Percentiles rank a stretch among this genome's conserved stretches.
These are phyloP conservation scores for Kwoniella mangroviensis DNA, from an alignment of 768 basidiomycete genomes.

Conservation along the genomic window DNA sequence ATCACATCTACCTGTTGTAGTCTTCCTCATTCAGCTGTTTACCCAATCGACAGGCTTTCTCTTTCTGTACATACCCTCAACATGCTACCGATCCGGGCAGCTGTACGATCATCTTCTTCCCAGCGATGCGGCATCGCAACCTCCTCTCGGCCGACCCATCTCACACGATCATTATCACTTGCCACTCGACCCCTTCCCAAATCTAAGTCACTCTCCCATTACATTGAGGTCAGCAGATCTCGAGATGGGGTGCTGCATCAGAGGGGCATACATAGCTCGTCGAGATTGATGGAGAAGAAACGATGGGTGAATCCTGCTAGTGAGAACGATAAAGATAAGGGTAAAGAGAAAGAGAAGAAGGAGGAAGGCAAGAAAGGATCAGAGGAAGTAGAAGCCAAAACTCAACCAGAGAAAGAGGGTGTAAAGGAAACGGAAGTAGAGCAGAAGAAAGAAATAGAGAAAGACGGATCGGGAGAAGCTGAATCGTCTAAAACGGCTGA, in stretches of 20 bases:
- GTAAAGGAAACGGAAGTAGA: not conserved
- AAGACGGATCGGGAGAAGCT: constrained; percentile 14
- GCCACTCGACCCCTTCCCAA: constrained; percentile 13
- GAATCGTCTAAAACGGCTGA: constrained; percentile 40
- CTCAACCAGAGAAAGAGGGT: not conserved
- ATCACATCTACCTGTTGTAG: not conserved
- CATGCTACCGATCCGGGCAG: constrained; percentile 43
- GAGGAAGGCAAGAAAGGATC: constrained; percentile 16
- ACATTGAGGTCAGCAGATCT: constrained; percentile 1
- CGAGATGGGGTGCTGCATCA: not conserved
- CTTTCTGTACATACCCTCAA: constrained; percentile 8
- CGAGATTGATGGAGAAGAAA: constrained; percentile 31
- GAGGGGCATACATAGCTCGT: constrained; percentile 31
- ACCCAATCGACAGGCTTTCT: not conserved
- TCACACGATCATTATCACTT: constrained; percentile 24
- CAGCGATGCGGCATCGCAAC: constrained; percentile 24
- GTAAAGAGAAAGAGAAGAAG: constrained; percentile 7
- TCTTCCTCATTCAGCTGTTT: not conserved
- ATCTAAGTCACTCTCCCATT: constrained; percentile 15
- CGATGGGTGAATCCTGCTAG: constrained; percentile 28
- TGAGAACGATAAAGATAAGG: constrained; percentile 9
- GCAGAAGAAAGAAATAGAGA: not conserved
- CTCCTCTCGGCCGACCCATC: constrained; percentile 33
- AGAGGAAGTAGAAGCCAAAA: not conserved
- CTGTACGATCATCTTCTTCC: constrained; percentile 34